Percentiles rank a stretch among this genome's conserved stretches.
Evolutionary conservation across 768 basidiomycete genomes (phyloP).

Genomic region (Favolaschia claudopus): DNA sequence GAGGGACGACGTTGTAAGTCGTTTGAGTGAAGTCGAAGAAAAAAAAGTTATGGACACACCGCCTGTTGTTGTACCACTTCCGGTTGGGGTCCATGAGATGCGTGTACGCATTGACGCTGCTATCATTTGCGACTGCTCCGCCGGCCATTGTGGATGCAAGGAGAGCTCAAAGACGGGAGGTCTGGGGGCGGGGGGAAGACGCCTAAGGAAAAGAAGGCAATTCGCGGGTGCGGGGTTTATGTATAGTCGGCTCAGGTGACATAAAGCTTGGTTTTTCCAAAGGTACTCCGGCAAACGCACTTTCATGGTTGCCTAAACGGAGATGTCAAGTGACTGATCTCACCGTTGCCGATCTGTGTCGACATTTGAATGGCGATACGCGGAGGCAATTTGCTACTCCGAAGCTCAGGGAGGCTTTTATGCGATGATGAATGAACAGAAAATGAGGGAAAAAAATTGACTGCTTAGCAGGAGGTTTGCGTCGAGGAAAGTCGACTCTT

Average conservation of each 20-base stretch:
- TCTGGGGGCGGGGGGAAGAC: slow-evolving; percentile 40
- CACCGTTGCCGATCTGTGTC: no score
- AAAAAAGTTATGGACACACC: slow-evolving; percentile 55
- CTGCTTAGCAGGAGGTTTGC: no score
- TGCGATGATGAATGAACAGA: no score
- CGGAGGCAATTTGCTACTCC: no score
- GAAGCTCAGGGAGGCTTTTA: no score
- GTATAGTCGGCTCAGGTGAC: slow-evolving; percentile 33
- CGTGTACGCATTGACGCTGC: slow-evolving; percentile 45
- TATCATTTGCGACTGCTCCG: slow-evolving; percentile 51
- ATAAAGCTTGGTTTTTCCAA: slow-evolving; percentile 30
- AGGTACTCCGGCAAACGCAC: slow-evolving; percentile 33
- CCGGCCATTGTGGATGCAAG: slow-evolving; percentile 63
- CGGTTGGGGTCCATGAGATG: slow-evolving; percentile 70
- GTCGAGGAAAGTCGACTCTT: no score
- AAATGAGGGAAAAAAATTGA: no score
- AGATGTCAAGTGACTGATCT: no score
- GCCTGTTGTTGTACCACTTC: slow-evolving; percentile 81
- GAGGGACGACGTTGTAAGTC: not conserved
- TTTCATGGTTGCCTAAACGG: no score
- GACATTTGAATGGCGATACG: no score
- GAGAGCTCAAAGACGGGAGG: slow-evolving; percentile 29
- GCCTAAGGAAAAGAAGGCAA: slow-evolving; percentile 31
- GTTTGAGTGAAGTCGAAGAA: not conserved
- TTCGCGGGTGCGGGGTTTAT: slow-evolving; percentile 31